Conservation (phyloP, 2,329 filamentous ascomycete genomes). For the Periconia digitata region DNA sequence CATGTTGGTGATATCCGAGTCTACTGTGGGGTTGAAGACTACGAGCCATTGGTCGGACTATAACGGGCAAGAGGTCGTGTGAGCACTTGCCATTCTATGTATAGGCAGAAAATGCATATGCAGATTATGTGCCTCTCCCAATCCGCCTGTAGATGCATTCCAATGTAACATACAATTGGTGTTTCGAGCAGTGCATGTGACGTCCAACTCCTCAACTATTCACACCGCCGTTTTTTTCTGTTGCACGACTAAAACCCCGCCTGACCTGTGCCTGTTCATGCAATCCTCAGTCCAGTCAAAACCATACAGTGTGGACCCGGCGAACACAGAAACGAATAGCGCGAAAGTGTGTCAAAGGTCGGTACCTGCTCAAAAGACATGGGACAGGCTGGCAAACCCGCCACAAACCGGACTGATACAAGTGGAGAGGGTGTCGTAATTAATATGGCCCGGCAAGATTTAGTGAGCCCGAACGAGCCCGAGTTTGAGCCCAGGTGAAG, state of each 20-base stretch:
- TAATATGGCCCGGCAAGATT: too few relatives aligned
- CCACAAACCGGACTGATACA: background rate
- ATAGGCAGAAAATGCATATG: slow-evolving; percentile 1
- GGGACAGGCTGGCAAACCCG: background rate
- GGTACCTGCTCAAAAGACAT: too few relatives aligned
- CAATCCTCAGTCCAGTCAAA: background rate
- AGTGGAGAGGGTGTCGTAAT: background rate
- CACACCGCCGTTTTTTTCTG: background rate
- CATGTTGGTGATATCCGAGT: too few relatives aligned
- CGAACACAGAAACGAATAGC: background rate
- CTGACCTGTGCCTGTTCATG: background rate
- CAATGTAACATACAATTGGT: too few relatives aligned
- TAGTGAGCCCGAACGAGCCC: background rate
- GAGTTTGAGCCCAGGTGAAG: background rate
- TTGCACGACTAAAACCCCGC: background rate
- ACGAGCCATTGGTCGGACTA: background rate
- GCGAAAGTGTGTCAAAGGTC: background rate
- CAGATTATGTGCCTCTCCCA: background rate
- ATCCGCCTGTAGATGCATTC: too few relatives aligned
- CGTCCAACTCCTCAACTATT: too few relatives aligned
- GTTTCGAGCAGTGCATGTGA: background rate
- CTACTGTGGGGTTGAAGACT: too few relatives aligned
- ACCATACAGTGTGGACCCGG: background rate
- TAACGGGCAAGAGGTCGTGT: slow-evolving; percentile 22
- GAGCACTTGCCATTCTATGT: slow-evolving; percentile 17